These are phyloP conservation scores for Eudorina sp. DNA, from an alignment of 139 green algal species.

Conservation along the genomic window DNA sequence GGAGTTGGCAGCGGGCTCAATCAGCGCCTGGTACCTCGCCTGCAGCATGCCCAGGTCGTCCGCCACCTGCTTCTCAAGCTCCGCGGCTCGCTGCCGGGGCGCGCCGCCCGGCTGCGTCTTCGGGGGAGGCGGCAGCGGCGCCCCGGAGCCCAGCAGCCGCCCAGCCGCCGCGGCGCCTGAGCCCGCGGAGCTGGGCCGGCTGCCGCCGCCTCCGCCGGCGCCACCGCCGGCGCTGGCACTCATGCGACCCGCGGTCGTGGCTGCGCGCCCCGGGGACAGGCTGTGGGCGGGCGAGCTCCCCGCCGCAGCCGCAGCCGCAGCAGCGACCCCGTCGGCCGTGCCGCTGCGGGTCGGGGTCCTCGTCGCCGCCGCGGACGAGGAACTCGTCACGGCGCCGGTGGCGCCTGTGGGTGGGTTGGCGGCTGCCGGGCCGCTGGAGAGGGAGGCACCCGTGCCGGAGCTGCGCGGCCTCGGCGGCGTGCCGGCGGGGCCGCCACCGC, in stretches of 20 bases:
- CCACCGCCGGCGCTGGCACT: background rate
- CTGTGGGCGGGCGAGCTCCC: background rate
- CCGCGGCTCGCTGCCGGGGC: background rate
- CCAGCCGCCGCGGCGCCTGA: conserved; percentile 5
- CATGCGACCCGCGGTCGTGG: background rate
- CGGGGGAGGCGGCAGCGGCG: conserved; percentile 8
- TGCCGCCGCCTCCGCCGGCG: background rate
- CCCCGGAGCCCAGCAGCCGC: background rate
- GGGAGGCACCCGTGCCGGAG: background rate
- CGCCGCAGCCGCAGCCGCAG: background rate
- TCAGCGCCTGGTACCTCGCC: conserved; percentile 22
- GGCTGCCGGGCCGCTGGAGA: background rate
- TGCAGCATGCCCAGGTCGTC: conserved; percentile 44
- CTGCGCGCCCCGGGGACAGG: background rate
- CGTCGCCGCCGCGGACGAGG: background rate
- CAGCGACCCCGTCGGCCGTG: background rate
- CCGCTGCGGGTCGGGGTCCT: background rate
- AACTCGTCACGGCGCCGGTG: background rate
- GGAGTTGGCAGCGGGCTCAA: conserved; percentile 27
- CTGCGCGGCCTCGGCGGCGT: background rate
- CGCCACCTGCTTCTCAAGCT: conserved; percentile 10
- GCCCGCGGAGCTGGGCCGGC: background rate
- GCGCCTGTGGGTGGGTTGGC: too few species aligned
- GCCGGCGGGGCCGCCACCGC: background rate
- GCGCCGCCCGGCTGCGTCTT: background rate